Base-by-base conservation (phyloP, 306 rosid species). In the Adenanthera pavonina region DNA sequence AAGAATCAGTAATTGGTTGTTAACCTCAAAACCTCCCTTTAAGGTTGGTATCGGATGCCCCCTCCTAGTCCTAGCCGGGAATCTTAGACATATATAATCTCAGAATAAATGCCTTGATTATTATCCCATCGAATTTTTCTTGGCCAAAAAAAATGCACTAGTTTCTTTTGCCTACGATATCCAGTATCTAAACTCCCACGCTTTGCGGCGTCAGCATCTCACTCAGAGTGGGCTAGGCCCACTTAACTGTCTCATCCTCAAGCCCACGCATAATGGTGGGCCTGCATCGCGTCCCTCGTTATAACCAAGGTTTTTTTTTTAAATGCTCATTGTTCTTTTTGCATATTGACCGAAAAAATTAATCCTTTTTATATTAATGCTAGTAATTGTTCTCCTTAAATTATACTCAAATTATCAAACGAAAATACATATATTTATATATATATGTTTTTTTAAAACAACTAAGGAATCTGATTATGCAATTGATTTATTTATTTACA, bases 21-120 rank as follows among this genome's bases (percentile, higher is more conserved):
- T 12, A 25, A 20, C 38, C 68, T 74, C 69, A 64, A 71, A 70
- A 52, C 73, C 73, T 3, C 64, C 64, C 59, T 71, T 11, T 61
- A 9, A 80, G 71, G 86, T 80, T 85, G 85, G 85, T 54, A 86
- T 83, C 80, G 1, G 44, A 83, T 80, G 12, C 38, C 65, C 83
- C 69, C 51, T 66, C 74, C 64, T n/a, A 16, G 38, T 66, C 78
- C 74, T n/a, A 40, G 59, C 66, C 68, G 59, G 73, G 83, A 80
- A 76, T 68, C 14, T 7, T 69, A 46, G 51, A 54, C 43, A 72
- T 33, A 43, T 43, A 20, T 72, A 7, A 78, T 67, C 66, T 72
- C 60, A 43, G 80, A 80, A 86, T 77, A 79, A 76, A 86, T 86
- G 74, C 82, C 11, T 59, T 56, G 56, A 56, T 77, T 71, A 52